Percentiles rank a stretch among this genome's conserved stretches.
phyloP scores from a whole-genome alignment of 169 alveolate genomes.

The Plasmodium vinckei region DNA sequence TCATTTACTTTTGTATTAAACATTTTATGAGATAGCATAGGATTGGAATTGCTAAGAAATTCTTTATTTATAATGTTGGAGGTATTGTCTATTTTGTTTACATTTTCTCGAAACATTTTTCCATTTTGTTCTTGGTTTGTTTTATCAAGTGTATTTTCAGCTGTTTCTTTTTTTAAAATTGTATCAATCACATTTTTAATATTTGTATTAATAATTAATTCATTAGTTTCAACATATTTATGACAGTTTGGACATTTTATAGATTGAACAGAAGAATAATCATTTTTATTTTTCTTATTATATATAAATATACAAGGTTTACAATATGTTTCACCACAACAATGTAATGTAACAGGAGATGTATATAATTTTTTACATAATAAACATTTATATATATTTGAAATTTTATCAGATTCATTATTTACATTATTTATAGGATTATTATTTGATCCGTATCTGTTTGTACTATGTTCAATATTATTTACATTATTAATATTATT shows the following conservation, averaged over 20 bases:
- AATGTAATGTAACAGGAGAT: slow-evolving; percentile 86
- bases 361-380: slow-evolving; percentile 85
- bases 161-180: slow-evolving; percentile 41
- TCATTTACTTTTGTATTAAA: neutral
- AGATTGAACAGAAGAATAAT: slow-evolving; percentile 18
- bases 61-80: neutral
- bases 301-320: slow-evolving; percentile 80
- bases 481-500: slow-evolving; percentile 8
- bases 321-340: slow-evolving; percentile 91
- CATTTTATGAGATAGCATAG: neutral
- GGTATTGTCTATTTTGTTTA: neutral
- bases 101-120: neutral
- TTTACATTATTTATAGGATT: neutral
- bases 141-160: slow-evolving; percentile 2
- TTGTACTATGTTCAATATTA: slow-evolving; percentile 37
- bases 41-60: neutral
- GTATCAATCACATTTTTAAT: slow-evolving; percentile 71
- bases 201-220: slow-evolving; percentile 55
- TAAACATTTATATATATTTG: slow-evolving; percentile 81
- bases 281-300: slow-evolving; percentile 61
- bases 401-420: slow-evolving; percentile 73
- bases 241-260: slow-evolving; percentile 67
- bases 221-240: slow-evolving; percentile 22
- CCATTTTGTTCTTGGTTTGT: neutral
- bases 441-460: neutral